These are phyloP conservation scores for Epicoccum sorghinum DNA, from an alignment of 2,329 filamentous ascomycete genomes.

Conservation along the genomic window DNA sequence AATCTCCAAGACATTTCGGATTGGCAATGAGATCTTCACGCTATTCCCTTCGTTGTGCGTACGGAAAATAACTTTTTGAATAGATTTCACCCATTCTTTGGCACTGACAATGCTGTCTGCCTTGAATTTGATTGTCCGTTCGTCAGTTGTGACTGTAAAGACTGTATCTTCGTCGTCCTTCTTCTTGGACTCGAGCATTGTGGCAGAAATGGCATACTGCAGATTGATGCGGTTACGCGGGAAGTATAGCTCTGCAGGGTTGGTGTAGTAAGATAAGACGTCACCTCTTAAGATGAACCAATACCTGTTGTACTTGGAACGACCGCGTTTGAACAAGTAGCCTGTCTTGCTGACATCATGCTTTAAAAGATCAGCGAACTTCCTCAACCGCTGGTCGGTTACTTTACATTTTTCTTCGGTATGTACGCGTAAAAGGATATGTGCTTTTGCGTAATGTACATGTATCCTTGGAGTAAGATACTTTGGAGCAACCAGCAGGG, in stretches of 20 bases:
- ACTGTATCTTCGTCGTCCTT: conserved; percentile 72
- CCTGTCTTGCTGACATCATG: conserved; percentile 77
- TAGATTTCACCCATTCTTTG: conserved; percentile 93
- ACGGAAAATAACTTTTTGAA: conserved; percentile 94
- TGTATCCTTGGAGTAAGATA: conserved; percentile 88
- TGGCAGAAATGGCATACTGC: conserved; percentile 88
- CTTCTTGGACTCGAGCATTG: conserved; percentile 71
- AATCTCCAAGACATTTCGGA: conserved; percentile 87
- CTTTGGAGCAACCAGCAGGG: conserved; percentile 93
- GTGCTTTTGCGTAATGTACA: conserved; percentile 93
- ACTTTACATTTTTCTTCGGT: conserved; percentile 84
- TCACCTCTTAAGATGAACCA: conserved; percentile 95
- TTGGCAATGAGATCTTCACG: conserved; percentile 91
- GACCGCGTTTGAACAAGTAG: conserved; percentile 85
- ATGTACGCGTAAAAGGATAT: conserved; percentile 97
- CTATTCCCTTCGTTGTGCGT: conserved; percentile 96
- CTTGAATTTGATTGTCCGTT: conserved; percentile 83
- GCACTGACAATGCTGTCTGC: conserved; percentile 88
- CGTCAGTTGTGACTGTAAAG: conserved; percentile 82
- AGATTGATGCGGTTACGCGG: conserved; percentile 91
- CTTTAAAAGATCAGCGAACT: conserved; percentile 31
- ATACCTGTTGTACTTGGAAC: conserved; percentile 86
- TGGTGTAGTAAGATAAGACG: conserved; percentile 86
- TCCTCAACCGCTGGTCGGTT: background rate
- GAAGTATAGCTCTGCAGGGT: conserved; percentile 86